phyloP scores from a whole-genome alignment of 345 rosid species.

The Populus davidiana region DNA sequence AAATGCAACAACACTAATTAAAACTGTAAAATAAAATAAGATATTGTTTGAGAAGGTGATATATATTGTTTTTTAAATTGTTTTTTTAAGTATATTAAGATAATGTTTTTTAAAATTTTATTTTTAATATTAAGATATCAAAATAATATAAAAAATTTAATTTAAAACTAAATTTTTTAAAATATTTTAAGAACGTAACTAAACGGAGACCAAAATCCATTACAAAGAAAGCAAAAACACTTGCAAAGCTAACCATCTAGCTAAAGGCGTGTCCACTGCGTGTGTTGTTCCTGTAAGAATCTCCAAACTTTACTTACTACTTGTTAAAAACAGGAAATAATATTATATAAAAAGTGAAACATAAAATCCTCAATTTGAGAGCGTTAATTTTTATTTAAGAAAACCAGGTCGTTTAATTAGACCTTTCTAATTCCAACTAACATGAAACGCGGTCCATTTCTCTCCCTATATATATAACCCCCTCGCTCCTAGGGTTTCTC shows the following conservation, averaged over 20 bases:
- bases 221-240: too few relatives aligned
- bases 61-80: too few relatives aligned
- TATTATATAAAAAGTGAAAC: neutral
- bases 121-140: too few relatives aligned
- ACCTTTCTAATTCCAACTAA: slow-evolving; percentile 2
- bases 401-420: neutral
- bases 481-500: slow-evolving; percentile 14
- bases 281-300: neutral
- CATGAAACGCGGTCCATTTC: slow-evolving; percentile 20
- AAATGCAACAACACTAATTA: neutral
- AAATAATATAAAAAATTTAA: too few relatives aligned
- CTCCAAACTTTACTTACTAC: too few relatives aligned
- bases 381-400: neutral
- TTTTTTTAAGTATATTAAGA: too few relatives aligned
- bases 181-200: too few relatives aligned
- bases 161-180: too few relatives aligned
- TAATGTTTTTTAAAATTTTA: too few relatives aligned
- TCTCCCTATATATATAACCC: neutral
- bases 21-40: neutral
- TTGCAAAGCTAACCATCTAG: neutral
- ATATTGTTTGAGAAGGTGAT: too few relatives aligned
- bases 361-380: neutral
- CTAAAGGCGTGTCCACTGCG: slow-evolving; percentile 6
- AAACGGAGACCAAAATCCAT: too few relatives aligned
- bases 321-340: too few relatives aligned